Base-by-base conservation (phyloP, 805 yeast species). In the Ogataea kodamae region DNA sequence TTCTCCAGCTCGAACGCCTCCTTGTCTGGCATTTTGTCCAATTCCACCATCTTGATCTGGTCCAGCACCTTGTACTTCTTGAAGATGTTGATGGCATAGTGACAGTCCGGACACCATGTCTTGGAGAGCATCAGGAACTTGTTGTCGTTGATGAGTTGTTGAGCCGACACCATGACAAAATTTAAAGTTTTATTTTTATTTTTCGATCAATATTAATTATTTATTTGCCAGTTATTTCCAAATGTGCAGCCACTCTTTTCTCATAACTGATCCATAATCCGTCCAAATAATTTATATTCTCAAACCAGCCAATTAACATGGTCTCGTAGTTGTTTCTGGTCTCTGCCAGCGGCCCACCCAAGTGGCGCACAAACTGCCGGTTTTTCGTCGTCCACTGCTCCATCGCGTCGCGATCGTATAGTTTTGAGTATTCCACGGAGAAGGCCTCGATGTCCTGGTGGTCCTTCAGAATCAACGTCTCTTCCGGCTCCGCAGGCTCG, bases 21-120 rank as follows among this genome's bases (percentile, higher is more conserved):
- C 8, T 57, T 57, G 35, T 63, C 65, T 37, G 67, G 65, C 43
- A 71, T 50, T 43, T 72, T 71, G 54, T 79, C 86, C 21, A 81
- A 61, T 52, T 83, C 89, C 18, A 83, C 64, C n/a, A 74, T 49
- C 33, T 64, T 57, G 9, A 78, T 61, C 46, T 77, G 72, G 28
- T 67, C 64, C 8, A 49, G 48, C 6, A 79, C 76, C 6, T 68
- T 65, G 48, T 67, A 73, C 33, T 72, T 68, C 30, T 69, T 65
- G 69, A 77, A 79, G 14, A 80, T 57, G 17, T 61, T 59, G 39
- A 72, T 67, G 3, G 82, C 74, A 52, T 79, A 82, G 30, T 72
- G 76, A 48, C 89, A 81, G 48, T 82, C 89, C 3, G 86, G 84
- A 56, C 92, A 82, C 88, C 88, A 81, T 12, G 80, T 68, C 46